These are phyloP conservation scores for Phaffia australis DNA, from an alignment of 768 basidiomycete species.

Conservation along the genomic window DNA sequence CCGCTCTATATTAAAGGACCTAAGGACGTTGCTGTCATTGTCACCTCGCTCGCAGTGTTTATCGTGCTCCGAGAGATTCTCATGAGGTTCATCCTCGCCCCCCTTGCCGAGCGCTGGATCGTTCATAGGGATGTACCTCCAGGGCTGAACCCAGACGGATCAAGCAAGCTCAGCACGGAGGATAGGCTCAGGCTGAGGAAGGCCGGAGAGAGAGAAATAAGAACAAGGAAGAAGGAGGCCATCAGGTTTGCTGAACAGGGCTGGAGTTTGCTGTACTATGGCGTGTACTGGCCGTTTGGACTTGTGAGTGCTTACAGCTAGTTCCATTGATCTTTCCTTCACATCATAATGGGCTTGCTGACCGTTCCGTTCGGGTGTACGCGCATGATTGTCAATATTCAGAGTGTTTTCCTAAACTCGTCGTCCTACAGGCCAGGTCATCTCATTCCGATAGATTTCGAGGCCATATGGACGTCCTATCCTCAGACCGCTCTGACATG, in stretches of 20 bases:
- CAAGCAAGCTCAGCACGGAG: background rate
- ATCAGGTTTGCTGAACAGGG: conserved; percentile 91
- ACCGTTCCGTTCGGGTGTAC: background rate
- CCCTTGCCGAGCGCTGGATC: conserved; percentile 69
- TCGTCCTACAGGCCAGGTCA: conserved; percentile 21
- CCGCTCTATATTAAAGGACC: conserved; percentile 57
- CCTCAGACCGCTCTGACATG: conserved; percentile 16
- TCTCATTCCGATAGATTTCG: conserved; percentile 20
- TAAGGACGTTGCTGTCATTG: conserved; percentile 61
- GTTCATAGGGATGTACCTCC: conserved; percentile 24
- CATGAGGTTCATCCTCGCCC: conserved; percentile 63
- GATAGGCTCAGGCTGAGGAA: background rate
- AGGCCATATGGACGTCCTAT: conserved; percentile 18
- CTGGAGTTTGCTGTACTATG: conserved; percentile 74
- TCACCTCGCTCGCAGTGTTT: conserved; percentile 75
- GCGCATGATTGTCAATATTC: background rate
- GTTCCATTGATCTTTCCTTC: background rate
- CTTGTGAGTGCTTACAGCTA: conserved; percentile 51
- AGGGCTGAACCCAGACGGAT: background rate
- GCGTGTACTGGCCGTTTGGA: conserved; percentile 61
- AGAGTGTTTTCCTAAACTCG: conserved; percentile 18
- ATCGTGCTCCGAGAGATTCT: conserved; percentile 70
- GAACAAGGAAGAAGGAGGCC: conserved; percentile 48
- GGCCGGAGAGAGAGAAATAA: conserved; percentile 30
- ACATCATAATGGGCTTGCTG: background rate